Evolutionary conservation across 2,329 filamentous ascomycete genomes (phyloP), one percentile per base, ranked within the genome.

Genomic region (Xylaria sp.): DNA sequence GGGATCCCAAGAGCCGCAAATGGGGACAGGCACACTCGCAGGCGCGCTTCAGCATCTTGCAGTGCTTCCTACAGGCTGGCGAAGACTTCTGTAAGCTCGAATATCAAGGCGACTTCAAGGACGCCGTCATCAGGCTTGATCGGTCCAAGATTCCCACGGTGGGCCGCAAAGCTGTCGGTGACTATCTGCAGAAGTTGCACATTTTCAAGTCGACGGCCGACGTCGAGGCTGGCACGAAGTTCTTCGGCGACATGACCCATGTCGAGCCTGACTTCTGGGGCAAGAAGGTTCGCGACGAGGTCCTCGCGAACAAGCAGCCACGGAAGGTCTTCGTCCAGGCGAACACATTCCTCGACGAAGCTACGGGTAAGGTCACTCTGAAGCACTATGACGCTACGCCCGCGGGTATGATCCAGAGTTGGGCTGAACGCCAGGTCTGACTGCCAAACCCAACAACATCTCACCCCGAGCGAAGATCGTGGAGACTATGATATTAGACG

Each of bases 21-120:
- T 96, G 92, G 92, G 92, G 92, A 7, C 92, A 96, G 75, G 84
- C 89, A 65, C 92, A 96, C 72, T 95, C 91, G 76, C 91, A 96
- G 75, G 92, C 92, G 19, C 89, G 92, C 9, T 97, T 92, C 76
- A 90, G 88, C 55, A 96, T 97, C 69, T 78, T 97, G 47, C 63
- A 83, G 71, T 92, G 86, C 68, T 92, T 97, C 82, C 82, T 97
- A 16, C 83, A 89, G 66, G 92, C 92, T 0, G 91, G 89, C n/a
- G 84, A 89, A 58, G 87, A 90, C 69, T 97, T 97, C 75, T 93
- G 91, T 78, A 86, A 88, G 71, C 82, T 97, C 19, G 85, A 89
- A 42, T 88, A 91, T 75, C 82, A 78, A 66, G 78, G 81, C 62
- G 87, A 92, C 67, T 79, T 96, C 2, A 89, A 88, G 0, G 91